Evolutionary conservation across 1,284 basidiomycete species (phyloP).

Genomic region (Ganoderma leucocontextum): DNA sequence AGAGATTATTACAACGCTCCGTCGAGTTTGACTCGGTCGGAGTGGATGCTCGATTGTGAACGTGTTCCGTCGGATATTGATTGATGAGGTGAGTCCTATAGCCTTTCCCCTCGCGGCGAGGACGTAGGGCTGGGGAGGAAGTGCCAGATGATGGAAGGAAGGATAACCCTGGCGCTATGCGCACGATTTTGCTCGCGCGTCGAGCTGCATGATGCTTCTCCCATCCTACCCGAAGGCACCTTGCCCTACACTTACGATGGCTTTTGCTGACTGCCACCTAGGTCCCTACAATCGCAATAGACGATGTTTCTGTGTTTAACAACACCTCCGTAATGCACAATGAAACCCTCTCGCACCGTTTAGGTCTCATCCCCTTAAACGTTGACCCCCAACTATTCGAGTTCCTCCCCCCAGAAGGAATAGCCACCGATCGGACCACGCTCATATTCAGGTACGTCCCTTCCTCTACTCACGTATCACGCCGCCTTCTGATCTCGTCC

Average conservation of each 20-base stretch:
- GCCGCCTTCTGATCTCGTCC: too few species aligned
- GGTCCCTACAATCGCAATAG: slow-evolving; percentile 95
- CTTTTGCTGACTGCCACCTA: slow-evolving; percentile 40
- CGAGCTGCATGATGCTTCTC: neutral
- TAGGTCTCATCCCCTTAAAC: slow-evolving; percentile 7
- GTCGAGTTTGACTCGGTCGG: slow-evolving; percentile 97
- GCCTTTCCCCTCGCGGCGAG: neutral
- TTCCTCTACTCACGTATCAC: neutral
- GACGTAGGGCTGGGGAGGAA: neutral
- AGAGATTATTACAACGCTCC: slow-evolving; percentile 80
- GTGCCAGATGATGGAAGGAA: neutral
- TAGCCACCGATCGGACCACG: neutral
- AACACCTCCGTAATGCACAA: slow-evolving; percentile 44
- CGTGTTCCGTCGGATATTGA: slow-evolving; percentile 90
- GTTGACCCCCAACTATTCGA: slow-evolving; percentile 5
- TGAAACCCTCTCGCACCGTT: neutral
- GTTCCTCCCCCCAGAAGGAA: neutral
- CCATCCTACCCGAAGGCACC: neutral
- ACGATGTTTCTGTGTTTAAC: slow-evolving; percentile 94
- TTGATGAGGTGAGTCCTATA: slow-evolving; percentile 82
- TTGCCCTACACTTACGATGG: neutral
- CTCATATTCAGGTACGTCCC: neutral
- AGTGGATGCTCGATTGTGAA: slow-evolving; percentile 98
- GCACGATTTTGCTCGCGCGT: neutral
- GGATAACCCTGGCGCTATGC: neutral